Base-by-base conservation (phyloP, 1,139 yeast species). In the Kodamaea ohmeri region DNA sequence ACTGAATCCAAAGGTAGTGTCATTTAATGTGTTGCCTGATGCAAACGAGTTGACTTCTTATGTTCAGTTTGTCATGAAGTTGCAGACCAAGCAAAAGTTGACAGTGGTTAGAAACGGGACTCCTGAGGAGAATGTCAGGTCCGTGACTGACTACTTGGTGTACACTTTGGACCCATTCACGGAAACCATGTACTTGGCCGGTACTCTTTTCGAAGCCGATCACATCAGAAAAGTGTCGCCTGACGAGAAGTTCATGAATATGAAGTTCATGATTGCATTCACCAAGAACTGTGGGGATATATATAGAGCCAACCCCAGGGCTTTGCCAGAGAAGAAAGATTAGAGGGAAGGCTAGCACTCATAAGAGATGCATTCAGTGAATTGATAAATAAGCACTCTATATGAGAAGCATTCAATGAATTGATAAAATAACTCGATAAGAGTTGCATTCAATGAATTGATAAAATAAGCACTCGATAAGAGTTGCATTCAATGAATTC, bases 161-260 rank as follows among this genome's bases (percentile, higher is more conserved):
- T 87, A 76, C 59, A 73, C 88, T 29, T 72, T 88, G 49, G 87
- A 89, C 56, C 85, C 95, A 11, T 76, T 77, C 47, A 73, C 81
- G 21, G 74, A 80, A 40, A 80, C 80, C 40, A 67, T 83, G 43
- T 73, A 74, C 20, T 67, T 88, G 45, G 87, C 87, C 22, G 97
- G 97, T 12, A 78, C 94, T 8, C 69, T 88, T 12, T 89, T 89
- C 55, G 95, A 87, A 53, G 76, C 81, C 24, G 80, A 68, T 48
- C 65, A 63, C 44, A 47, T 55, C 30, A 58, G 74, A 48, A 61
- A 44, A 58, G 55, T 67, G 40, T 54, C 63, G n/a, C 58, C 71
- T 30, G 65, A 63, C 25, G 69, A 64, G 39, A 75, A 76, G 78
- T 42, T 46, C 38, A 37, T 47, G 40, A 49, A 50, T 24, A 45